Conservation (phyloP, 2,329 filamentous ascomycete genomes). For the Xylaria polymorpha region DNA sequence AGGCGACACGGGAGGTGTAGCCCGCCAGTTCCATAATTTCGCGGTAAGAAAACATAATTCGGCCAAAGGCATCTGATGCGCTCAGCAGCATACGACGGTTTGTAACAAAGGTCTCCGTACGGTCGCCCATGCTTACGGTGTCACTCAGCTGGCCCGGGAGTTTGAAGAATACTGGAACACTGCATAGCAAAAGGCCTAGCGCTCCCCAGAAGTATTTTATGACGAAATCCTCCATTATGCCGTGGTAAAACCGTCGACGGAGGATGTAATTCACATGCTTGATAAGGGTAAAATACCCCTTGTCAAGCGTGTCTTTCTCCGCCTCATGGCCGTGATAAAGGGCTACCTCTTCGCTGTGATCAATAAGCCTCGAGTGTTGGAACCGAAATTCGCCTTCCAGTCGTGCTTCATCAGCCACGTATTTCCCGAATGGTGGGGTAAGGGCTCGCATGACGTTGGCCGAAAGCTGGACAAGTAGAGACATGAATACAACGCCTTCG, state of each 20-base stretch:
- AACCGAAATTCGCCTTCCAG: slow-evolving; percentile 97
- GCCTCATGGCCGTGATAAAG: slow-evolving; percentile 91
- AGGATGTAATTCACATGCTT: slow-evolving; percentile 98
- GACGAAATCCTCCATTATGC: slow-evolving; percentile 99
- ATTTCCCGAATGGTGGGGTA: slow-evolving; percentile 96
- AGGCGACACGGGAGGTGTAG: slow-evolving; percentile 92
- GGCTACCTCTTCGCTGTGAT: slow-evolving; percentile 95
- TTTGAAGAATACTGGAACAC: slow-evolving; percentile 95
- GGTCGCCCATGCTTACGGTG: slow-evolving; percentile 73
- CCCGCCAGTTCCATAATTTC: slow-evolving; percentile 96
- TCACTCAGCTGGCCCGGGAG: slow-evolving; percentile 75
- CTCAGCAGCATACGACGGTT: slow-evolving; percentile 92
- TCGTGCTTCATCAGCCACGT: slow-evolving; percentile 94
- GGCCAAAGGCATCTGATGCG: slow-evolving; percentile 93
- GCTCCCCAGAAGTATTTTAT: slow-evolving; percentile 99
- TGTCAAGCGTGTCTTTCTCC: slow-evolving; percentile 96
- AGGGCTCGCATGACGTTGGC: slow-evolving; percentile 93
- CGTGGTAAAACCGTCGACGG: slow-evolving; percentile 90
- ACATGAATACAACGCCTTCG: slow-evolving; percentile 96
- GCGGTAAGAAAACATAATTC: slow-evolving; percentile 97
- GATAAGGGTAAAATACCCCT: slow-evolving; percentile 98
- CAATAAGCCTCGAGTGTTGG: slow-evolving; percentile 92
- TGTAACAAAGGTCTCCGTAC: slow-evolving; percentile 85
- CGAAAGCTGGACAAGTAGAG: slow-evolving; percentile 89
- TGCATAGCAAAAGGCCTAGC: slow-evolving; percentile 89